These are phyloP conservation scores for Panicum virgatum DNA, from an alignment of 202 grass and related monocot species.

Conservation along the genomic window DNA sequence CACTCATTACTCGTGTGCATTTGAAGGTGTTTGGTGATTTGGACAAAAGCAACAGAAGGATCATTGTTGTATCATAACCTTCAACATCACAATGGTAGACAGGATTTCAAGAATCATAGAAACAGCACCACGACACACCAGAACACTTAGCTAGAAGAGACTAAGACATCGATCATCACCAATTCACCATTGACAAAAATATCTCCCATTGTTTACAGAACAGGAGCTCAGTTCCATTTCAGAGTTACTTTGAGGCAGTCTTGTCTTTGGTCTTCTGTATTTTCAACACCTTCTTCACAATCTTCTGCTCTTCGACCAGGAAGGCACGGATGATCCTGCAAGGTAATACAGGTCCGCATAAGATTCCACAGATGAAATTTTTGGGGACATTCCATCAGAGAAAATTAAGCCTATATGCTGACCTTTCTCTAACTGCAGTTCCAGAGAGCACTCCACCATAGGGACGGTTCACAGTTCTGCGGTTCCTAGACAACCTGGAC, in stretches of 20 bases:
- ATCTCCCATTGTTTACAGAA: no score
- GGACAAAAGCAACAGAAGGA: conserved; percentile 37
- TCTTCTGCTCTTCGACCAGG: conserved; percentile 82
- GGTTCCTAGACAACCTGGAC: conserved; percentile 73
- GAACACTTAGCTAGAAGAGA: conserved; percentile 47
- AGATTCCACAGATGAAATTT: background rate
- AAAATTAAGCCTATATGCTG: background rate
- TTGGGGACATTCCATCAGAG: background rate
- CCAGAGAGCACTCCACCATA: conserved; percentile 75
- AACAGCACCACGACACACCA: conserved; percentile 45
- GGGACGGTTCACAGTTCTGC: conserved; percentile 67
- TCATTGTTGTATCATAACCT: conserved; percentile 49
- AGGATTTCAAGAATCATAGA: conserved; percentile 48
- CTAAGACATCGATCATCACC: conserved; percentile 61
- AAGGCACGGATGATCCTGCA: conserved; percentile 72
- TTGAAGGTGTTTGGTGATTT: conserved; percentile 46
- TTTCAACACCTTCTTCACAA: conserved; percentile 88
- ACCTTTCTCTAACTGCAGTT: conserved; percentile 74
- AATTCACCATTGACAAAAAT: conserved; percentile 67
- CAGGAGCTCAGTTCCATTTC: conserved; percentile 23
- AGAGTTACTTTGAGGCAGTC: conserved; percentile 52
- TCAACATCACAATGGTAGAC: conserved; percentile 36
- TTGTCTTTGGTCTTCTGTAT: conserved; percentile 77
- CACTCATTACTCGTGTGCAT: conserved; percentile 23
- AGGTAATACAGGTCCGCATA: background rate